Conservation (phyloP, 768 basidiomycete species). For the Phanerochaete carnosa region DNA sequence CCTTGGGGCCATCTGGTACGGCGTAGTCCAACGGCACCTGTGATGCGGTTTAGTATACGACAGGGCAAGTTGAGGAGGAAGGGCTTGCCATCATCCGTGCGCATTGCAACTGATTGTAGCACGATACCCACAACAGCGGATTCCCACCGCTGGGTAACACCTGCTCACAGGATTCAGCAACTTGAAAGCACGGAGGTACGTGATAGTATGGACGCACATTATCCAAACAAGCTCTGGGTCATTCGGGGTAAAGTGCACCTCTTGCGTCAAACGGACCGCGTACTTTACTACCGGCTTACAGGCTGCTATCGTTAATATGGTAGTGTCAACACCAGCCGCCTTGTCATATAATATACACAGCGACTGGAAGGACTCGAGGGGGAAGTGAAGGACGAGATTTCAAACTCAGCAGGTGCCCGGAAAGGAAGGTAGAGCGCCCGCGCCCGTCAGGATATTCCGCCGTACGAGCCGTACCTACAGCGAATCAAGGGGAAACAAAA, state of each 20-base stretch:
- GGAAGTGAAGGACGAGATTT: too few relatives aligned
- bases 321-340: too few relatives aligned
- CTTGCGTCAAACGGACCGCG: too few relatives aligned
- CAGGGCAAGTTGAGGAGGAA: not conserved
- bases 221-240: not conserved
- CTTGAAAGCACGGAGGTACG: not conserved
- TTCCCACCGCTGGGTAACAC: not conserved
- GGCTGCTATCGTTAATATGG: too few relatives aligned
- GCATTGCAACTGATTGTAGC: slow-evolving; percentile 11
- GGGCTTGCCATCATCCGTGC: slow-evolving; percentile 11
- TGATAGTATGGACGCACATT: not conserved
- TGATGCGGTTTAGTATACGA: not conserved
- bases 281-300: too few relatives aligned
- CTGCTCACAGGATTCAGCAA: not conserved
- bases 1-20: slow-evolving; percentile 14
- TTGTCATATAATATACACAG: too few relatives aligned
- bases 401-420: too few relatives aligned
- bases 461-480: too few relatives aligned
- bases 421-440: too few relatives aligned
- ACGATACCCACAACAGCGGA: slow-evolving; percentile 8
- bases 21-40: slow-evolving; percentile 31
- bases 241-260: not conserved
- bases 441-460: too few relatives aligned
- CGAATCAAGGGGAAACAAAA: too few relatives aligned
- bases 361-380: too few relatives aligned